phyloP scores from a whole-genome alignment of 2,329 filamentous ascomycete genomes.

The Zasmidium cellare region DNA sequence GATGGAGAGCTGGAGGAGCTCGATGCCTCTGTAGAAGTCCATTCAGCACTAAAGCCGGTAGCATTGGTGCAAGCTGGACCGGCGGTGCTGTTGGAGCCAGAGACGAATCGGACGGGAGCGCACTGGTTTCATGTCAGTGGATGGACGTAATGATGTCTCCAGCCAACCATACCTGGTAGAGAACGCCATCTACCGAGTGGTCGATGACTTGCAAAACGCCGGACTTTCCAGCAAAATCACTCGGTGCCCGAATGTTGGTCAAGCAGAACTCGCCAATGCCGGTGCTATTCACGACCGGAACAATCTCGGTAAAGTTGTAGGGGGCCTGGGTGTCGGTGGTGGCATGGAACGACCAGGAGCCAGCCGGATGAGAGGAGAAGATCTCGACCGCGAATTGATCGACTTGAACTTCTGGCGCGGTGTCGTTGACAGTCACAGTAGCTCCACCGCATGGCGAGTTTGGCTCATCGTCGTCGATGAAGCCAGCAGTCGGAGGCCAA shows the following conservation, averaged over 20 bases:
- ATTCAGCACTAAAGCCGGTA: conserved; percentile 28
- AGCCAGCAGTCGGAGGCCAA: conserved; percentile 37
- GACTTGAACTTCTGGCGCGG: conserved; percentile 27
- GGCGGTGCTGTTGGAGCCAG: conserved; percentile 30
- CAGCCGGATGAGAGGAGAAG: conserved; percentile 29
- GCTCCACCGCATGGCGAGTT: conserved; percentile 32
- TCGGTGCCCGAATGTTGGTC: conserved; percentile 25
- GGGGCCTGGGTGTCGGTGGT: conserved; percentile 30
- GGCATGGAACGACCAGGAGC: conserved; percentile 29
- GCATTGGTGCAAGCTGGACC: conserved; percentile 28
- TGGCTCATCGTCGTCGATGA: conserved; percentile 29
- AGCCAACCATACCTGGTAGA: conserved; percentile 32
- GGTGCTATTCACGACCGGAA: conserved; percentile 26
- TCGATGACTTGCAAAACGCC: conserved; percentile 35
- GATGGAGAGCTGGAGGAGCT: background rate
- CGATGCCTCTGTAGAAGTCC: conserved; percentile 12
- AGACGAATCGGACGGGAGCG: conserved; percentile 33
- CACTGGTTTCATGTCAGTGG: conserved; percentile 22
- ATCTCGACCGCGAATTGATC: conserved; percentile 31
- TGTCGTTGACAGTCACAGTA: conserved; percentile 24
- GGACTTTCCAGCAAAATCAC: conserved; percentile 27
- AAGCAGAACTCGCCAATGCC: conserved; percentile 32
- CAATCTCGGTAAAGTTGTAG: conserved; percentile 32
- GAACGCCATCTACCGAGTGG: conserved; percentile 26
- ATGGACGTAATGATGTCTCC: background rate